A percentile compares a stretch with the other conserved stretches of the same genome.
phyloP scores from a whole-genome alignment of 2,329 filamentous ascomycete genomes.

The Dactylonectria estremocensis region DNA sequence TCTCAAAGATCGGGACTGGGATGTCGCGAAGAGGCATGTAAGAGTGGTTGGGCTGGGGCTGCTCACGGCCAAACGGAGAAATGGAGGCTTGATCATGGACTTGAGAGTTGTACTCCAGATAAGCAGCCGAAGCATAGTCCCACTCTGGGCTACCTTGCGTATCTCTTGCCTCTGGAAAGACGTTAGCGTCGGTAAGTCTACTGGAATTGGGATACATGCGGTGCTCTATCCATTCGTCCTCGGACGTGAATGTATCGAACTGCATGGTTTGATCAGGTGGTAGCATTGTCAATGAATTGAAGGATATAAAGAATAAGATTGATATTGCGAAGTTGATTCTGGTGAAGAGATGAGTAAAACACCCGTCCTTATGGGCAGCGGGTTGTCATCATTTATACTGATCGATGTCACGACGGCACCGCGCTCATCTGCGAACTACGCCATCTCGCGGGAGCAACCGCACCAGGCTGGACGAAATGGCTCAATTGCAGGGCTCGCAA shows the following conservation, averaged over 20 bases:
- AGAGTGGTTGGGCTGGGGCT: neutral
- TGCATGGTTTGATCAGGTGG: neutral
- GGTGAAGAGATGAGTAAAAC: neutral
- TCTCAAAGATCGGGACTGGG: neutral
- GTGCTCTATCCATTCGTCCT: conserved; percentile 2
- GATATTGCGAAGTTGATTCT: neutral
- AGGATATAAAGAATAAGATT: neutral
- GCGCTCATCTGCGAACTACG: neutral
- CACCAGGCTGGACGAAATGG: conserved; percentile 3
- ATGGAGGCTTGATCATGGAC: neutral
- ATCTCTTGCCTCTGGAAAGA: neutral
- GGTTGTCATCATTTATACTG: conserved; percentile 14
- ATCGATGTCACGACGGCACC: neutral
- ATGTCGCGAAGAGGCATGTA: neutral
- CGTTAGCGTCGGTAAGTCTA: neutral
- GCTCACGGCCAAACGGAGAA: neutral
- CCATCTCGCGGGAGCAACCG: conserved; percentile 16
- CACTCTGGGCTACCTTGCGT: neutral
- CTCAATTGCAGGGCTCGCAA: conserved; percentile 15
- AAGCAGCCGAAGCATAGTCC: neutral
- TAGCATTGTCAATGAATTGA: neutral
- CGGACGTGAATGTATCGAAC: neutral
- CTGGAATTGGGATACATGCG: neutral
- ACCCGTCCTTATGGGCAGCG: neutral
- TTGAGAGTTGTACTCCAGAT: no score